Evolutionary conservation across 257 asterid species (phyloP).

Genomic region (Jaltomata sinuosa): DNA sequence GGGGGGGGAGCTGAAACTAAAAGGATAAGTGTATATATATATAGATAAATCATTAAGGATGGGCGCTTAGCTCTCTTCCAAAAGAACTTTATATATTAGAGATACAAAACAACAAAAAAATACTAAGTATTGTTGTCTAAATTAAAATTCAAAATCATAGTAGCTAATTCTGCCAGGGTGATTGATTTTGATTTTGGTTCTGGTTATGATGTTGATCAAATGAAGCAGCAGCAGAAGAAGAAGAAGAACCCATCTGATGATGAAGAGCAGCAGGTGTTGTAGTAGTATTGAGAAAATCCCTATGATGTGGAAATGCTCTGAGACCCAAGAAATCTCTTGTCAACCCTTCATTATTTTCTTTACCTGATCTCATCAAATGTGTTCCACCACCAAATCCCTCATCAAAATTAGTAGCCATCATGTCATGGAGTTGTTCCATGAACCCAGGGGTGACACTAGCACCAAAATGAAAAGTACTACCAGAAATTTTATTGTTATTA

Average conservation of each 20-base stretch:
- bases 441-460: neutral
- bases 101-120: neutral
- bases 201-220: neutral
- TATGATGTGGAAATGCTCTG: neutral
- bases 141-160: neutral
- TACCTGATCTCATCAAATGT: neutral
- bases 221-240: neutral
- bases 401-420: neutral
- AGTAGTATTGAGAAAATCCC: neutral
- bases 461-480: neutral
- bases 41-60: neutral
- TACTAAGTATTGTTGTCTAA: neutral
- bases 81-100: neutral
- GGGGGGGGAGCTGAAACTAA: neutral
- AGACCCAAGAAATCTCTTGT: constrained; percentile 12
- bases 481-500: neutral
- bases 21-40: neutral
- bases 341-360: constrained; percentile 4
- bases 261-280: neutral
- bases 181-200: neutral
- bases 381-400: neutral
- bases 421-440: constrained; percentile 4
- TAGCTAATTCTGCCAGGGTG: constrained; percentile 5
- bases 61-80: constrained; percentile 7
- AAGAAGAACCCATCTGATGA: neutral